phyloP scores from a whole-genome alignment of 2,329 filamentous ascomycete genomes.

The Dendryphion nanum region DNA sequence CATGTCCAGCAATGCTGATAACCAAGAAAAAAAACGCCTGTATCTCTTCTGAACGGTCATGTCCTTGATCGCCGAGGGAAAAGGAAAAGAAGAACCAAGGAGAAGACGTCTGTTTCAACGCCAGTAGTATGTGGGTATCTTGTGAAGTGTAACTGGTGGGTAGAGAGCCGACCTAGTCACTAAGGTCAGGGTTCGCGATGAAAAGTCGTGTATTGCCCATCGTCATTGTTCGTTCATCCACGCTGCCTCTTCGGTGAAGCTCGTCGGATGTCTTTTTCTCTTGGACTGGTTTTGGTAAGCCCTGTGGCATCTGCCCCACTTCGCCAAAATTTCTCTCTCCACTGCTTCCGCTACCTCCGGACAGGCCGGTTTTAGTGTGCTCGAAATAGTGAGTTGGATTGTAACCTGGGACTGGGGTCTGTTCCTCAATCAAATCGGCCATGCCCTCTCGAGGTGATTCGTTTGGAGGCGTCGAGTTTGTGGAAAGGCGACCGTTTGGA shows the following conservation, averaged over 20 bases:
- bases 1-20: too few species aligned
- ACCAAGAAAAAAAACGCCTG: too few species aligned
- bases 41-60: too few species aligned
- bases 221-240: slow-evolving; percentile 78
- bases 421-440: slow-evolving; percentile 42
- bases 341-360: slow-evolving; percentile 43
- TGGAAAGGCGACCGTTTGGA: slow-evolving; percentile 48
- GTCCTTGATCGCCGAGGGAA: too few species aligned
- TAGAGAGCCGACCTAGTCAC: slow-evolving; percentile 38
- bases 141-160: background rate
- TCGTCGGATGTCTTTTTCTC: slow-evolving; percentile 61
- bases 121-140: background rate
- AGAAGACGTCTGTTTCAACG: too few species aligned
- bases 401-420: slow-evolving; percentile 45
- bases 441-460: slow-evolving; percentile 42
- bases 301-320: slow-evolving; percentile 50
- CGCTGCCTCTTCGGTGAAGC: slow-evolving; percentile 72
- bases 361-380: slow-evolving; percentile 41
- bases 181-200: slow-evolving; percentile 79
- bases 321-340: slow-evolving; percentile 53
- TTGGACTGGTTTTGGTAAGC: slow-evolving; percentile 41
- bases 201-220: slow-evolving; percentile 69
- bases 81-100: too few species aligned
- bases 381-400: slow-evolving; percentile 45
- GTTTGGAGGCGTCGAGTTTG: slow-evolving; percentile 54